Percentiles rank a stretch among this genome's conserved stretches.
These are phyloP conservation scores for Marvania coccoides DNA, from an alignment of 139 green algal genomes.

Conservation along the genomic window DNA sequence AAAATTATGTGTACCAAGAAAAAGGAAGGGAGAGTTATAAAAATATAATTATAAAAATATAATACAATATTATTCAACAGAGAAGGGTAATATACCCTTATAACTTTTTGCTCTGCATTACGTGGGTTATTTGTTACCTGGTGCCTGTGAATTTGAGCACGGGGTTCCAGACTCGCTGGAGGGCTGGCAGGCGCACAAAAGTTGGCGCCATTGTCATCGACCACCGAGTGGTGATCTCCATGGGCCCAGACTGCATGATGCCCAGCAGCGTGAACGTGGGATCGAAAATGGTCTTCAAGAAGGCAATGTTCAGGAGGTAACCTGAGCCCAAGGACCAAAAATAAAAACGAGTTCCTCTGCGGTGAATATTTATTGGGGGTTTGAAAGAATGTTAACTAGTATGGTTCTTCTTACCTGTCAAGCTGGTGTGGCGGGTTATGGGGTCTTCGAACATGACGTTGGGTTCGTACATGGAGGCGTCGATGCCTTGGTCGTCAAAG, in stretches of 20 bases:
- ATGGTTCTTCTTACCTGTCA: slow-evolving; percentile 13
- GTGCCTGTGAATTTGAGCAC: slow-evolving; percentile 12
- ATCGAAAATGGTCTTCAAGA: slow-evolving; percentile 60
- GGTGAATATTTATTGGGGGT: not conserved
- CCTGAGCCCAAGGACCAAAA: slow-evolving; percentile 24
- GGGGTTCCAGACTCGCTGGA: not conserved
- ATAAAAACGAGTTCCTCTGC: no score
- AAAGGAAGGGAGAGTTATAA: not conserved
- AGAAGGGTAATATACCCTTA: slow-evolving; percentile 54
- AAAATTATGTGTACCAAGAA: slow-evolving; percentile 18
- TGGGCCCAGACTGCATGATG: slow-evolving; percentile 41
- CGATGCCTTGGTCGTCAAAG: slow-evolving; percentile 69
- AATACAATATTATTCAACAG: not conserved
- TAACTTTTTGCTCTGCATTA: not conserved
- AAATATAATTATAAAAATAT: no score
- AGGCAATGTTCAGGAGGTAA: slow-evolving; percentile 77
- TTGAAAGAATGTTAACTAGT: slow-evolving; percentile 11
- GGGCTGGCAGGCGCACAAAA: not conserved
- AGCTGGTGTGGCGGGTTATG: slow-evolving; percentile 27
- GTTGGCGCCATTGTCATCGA: slow-evolving; percentile 33
- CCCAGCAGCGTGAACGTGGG: slow-evolving; percentile 62
- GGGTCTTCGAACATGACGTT: slow-evolving; percentile 37
- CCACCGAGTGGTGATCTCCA: slow-evolving; percentile 59
- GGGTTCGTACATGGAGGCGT: slow-evolving; percentile 32
- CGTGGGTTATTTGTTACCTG: slow-evolving; percentile 2